phyloP scores from a whole-genome alignment of 1,284 basidiomycete genomes.

The Austroboletus niveus region DNA sequence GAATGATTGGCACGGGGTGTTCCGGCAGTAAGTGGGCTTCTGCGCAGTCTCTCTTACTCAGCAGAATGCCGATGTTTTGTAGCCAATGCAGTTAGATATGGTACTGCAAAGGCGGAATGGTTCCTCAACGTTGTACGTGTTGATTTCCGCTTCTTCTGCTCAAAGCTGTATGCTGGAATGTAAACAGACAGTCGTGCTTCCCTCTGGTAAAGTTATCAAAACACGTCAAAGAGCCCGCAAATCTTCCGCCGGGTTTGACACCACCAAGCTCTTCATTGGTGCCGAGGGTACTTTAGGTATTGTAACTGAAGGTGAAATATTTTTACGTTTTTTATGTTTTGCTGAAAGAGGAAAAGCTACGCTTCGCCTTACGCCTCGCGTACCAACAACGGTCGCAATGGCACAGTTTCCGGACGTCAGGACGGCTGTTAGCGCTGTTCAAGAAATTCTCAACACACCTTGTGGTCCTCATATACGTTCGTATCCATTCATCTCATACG shows the following conservation, averaged over 20 bases:
- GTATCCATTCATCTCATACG: constrained; percentile 17
- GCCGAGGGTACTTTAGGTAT: constrained; percentile 82
- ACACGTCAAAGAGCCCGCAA: constrained; percentile 72
- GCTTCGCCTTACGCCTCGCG: constrained; percentile 70
- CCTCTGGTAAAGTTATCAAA: constrained; percentile 78
- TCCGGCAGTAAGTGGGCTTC: constrained; percentile 45
- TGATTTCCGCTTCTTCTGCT: neutral
- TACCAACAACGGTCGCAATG: constrained; percentile 75
- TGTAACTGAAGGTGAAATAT: constrained; percentile 61
- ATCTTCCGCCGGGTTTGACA: constrained; percentile 75
- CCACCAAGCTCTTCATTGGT: constrained; percentile 80
- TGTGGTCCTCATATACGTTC: constrained; percentile 57
- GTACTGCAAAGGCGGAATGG: constrained; percentile 74
- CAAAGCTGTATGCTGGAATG: neutral
- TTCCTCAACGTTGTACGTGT: constrained; percentile 59
- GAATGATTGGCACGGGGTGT: constrained; percentile 57
- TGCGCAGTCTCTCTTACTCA: neutral
- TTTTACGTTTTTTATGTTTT: neutral
- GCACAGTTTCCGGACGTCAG: constrained; percentile 66
- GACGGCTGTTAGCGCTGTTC: constrained; percentile 70
- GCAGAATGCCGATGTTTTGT: constrained; percentile 9
- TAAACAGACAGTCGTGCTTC: constrained; percentile 69
- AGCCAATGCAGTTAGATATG: constrained; percentile 82
- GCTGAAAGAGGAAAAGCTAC: constrained; percentile 49
- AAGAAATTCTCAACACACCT: constrained; percentile 72